Base-by-base conservation (phyloP, 495 filamentous ascomycete genomes). In the Apodospora peruviana region DNA sequence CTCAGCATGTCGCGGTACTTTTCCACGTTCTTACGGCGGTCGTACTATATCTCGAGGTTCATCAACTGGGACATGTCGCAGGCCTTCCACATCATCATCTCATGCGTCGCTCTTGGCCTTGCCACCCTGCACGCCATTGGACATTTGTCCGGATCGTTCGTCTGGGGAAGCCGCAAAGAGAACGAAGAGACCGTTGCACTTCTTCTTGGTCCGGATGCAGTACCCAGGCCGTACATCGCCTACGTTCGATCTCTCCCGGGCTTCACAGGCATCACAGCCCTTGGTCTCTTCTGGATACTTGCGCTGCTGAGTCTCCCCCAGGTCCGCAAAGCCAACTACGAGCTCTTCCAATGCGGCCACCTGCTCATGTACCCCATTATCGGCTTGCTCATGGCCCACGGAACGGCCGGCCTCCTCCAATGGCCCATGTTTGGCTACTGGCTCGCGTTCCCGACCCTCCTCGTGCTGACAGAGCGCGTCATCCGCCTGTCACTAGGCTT, bases 1-100 rank as follows among this genome's bases (percentile, higher is more conserved):
- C 50, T 69, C 17, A 64, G 59, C 40, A 71, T 71, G 67, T 62
- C 56, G 11, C 50, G 66, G 34, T 67, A 64, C 32, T 61, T 67
- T 20, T 52, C 66, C 32, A 68, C 66, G 0, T 58, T 59, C 20
- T 39, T 62, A 2, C 52, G 67, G 11, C 44, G 56, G 25, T 62
- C 47, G 2, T 64, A 66, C 34, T 53, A 49, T 47, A 45, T 71
- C 35, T 64, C 60, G 16, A 53, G 62, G 20, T 66, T 71, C 48
- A 60, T 69, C 52, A 67, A 71, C 50, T 71, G 66, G 66, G 66
- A 71, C 51, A 43, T 66, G 25, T 59, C 56, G 19, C 67, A 69
- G 52, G 49, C 52, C 0, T 71, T 71, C 47, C 67, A 71, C 51
- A 66, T 71, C 44, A 54, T 53, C 22, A 65, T 70, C 34, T 64